Evolutionary conservation across 108 stramenopile genomes (phyloP), one percentile per base, ranked within the genome.

Genomic region (Pelagomonas calceolata): DNA sequence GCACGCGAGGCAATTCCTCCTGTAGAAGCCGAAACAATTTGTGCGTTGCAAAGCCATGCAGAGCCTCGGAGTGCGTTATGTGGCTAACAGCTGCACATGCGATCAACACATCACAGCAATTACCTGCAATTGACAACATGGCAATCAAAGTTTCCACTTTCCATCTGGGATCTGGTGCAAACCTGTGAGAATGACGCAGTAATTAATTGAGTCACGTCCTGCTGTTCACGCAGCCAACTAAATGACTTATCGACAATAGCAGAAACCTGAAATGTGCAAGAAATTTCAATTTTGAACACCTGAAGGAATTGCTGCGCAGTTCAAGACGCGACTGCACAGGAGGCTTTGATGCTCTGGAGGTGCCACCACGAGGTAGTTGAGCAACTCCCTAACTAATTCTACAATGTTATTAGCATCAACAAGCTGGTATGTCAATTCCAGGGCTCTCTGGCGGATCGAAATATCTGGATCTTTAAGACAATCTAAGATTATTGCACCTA

Each of bases 381-480:
- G 84, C 43, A 99, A 82, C 85, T 99, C 98, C 32, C 90, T 86
- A 30, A 94, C 88, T 63, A 99, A 80, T 32, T 81, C 73, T 67
- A 87, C 81, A 16, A 98, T 94, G 75, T 95, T 97, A 35, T 89
- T 86, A 36, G 69, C 65, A 79, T 97, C 94, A 37, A 97, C 94
- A 44, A 99, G 82, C 76, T 97, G 91, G 70, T 94, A 95, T 68
- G 97, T 96, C 0, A 99, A 81, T 68, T 99, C 98, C 7, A 99
- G 81, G 31, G 98, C 98, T n/a, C 98, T 89, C 78, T 93, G 92
- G 39, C 98, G 93, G 75, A 99, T 96, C 72, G 90, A 93, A 51
- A 95, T 83, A 82, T 99, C 96, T n/a, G 98, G 92, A 85, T 99
- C 97, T 75, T 94, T 93, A 74, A 99, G 85, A 81, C 98, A 99